Percentiles rank a stretch among this genome's conserved stretches.
phyloP scores from a whole-genome alignment of 768 basidiomycete genomes.

The Lactarius deliciosus region DNA sequence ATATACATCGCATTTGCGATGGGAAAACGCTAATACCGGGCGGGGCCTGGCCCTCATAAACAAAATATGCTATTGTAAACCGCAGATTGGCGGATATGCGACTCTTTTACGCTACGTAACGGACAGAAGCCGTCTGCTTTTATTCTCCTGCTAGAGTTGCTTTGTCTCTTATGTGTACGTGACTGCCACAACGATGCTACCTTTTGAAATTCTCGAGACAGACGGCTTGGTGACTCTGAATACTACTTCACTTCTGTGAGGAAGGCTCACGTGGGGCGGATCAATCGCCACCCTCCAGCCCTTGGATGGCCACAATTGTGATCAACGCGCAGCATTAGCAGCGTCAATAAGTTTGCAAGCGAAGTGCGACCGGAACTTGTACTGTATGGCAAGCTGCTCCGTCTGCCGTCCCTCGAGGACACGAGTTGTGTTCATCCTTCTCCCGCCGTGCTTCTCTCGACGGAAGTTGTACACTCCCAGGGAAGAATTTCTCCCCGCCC shows the following conservation, averaged over 20 bases:
- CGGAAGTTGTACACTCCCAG: not conserved
- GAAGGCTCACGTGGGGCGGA: not conserved
- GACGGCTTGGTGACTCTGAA: not conserved
- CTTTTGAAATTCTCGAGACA: not conserved
- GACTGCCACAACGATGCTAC: constrained; percentile 2
- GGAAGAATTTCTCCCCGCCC: not conserved
- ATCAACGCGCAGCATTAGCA: not conserved
- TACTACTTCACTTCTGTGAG: not conserved
- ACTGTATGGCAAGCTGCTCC: not conserved
- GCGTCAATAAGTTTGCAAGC: not conserved
- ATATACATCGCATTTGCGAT: constrained; percentile 94
- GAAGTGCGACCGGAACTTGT: not conserved
- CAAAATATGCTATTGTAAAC: constrained; percentile 16
- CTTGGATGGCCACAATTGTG: not conserved
- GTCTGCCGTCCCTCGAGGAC: not conserved
- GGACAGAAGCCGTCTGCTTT: constrained; percentile 10
- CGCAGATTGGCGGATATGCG: constrained; percentile 10
- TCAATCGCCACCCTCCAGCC: not conserved
- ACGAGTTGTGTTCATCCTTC: not conserved
- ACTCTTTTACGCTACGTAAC: constrained; percentile 11
- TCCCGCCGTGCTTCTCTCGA: not conserved
- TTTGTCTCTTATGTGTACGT: constrained; percentile 12
- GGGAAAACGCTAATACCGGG: constrained; percentile 52
- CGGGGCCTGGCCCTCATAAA: constrained; percentile 10
- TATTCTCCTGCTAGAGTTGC: not conserved